Base-by-base conservation (phyloP, 768 basidiomycete species). In the Lactarius tabidus region DNA sequence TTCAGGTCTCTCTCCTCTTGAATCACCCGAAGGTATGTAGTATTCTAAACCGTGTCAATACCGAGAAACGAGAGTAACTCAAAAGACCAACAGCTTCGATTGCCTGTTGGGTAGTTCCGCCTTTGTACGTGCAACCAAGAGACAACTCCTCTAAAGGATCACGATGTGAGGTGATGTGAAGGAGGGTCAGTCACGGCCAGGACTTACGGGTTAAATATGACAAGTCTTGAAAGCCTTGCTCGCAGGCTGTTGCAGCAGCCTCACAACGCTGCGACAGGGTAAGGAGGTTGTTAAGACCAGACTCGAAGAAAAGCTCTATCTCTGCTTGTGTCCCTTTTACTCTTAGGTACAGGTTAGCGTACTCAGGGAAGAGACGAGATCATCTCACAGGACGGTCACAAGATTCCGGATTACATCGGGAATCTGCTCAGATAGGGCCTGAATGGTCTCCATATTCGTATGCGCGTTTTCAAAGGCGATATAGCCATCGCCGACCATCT, bases 401-500 rank as follows among this genome's bases (percentile, higher is more conserved):
- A 56, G 53, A 14, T 38, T 36, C 15, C 26, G 48, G 28, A 67
- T 67, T 20, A 57, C 38, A 23, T 36, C 63, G 7, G 65, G 65
- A n/a, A 67, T 56, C 33, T 64, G 65, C 7, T 28, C 36, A 20
- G 63, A 57, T 28, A 43, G 35, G 17, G 54, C 57, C 26, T 67
- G 65, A 20, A 67, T 64, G 18, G 28, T 36, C 26, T 33, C 33
- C 65, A 67, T 67, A 31, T 63, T 36, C 26, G 23, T 45, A 39
- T 67, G 62, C 3, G 65, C 65, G 20, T 36, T 63, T 38, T 55
- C 62, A 63, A 64, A 67, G 33, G 65, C 65, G 14, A 26, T 58
- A 35, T 57, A 64, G 8, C 65, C 56, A 14, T 63, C 62, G 20
- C 61, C 61, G 35, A 67, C 65, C 65, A 31, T 36, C 36, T 31